Conservation (phyloP, 495 filamentous ascomycete species). For the Hypoxylon fuscum region DNA sequence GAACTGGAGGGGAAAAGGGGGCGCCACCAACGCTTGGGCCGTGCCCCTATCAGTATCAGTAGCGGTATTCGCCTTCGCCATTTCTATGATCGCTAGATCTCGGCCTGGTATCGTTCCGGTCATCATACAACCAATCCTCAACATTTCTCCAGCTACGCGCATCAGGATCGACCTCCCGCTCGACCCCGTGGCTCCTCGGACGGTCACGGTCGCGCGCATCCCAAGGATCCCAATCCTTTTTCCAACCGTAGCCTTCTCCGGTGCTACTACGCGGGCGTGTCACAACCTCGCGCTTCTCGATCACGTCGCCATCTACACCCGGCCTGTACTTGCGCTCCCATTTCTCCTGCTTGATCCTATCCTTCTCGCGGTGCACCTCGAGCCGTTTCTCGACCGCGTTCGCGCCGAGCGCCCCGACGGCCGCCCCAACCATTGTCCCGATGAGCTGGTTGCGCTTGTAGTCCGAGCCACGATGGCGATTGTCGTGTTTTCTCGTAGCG, state of each 20-base stretch:
- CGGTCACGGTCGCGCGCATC: constrained; percentile 8
- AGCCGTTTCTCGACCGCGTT: constrained; percentile 57
- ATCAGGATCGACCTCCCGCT: constrained; percentile 40
- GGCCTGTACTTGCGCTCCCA: constrained; percentile 46
- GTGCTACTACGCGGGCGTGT: constrained; percentile 25
- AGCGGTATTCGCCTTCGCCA: constrained; percentile 35
- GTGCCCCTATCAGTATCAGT: constrained; percentile 12
- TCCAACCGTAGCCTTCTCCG: constrained; percentile 23
- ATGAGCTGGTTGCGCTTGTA: constrained; percentile 46
- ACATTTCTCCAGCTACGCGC: constrained; percentile 44
- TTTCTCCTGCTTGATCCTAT: constrained; percentile 36
- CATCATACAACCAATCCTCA: constrained; percentile 44
- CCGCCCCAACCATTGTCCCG: constrained; percentile 55
- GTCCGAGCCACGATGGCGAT: constrained; percentile 19
- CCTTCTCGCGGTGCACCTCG: constrained; percentile 43
- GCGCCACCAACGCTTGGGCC: neutral
- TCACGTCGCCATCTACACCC: constrained; percentile 10
- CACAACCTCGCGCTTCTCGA: constrained; percentile 38
- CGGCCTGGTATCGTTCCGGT: constrained; percentile 30
- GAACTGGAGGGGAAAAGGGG: no score
- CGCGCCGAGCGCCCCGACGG: constrained; percentile 56
- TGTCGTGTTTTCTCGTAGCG: constrained; percentile 27
- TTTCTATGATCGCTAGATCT: constrained; percentile 22
- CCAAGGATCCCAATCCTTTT: constrained; percentile 25
- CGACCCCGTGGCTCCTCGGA: constrained; percentile 25